Base-by-base conservation (phyloP, 1,284 basidiomycete species). In the Tilletia walkeri region DNA sequence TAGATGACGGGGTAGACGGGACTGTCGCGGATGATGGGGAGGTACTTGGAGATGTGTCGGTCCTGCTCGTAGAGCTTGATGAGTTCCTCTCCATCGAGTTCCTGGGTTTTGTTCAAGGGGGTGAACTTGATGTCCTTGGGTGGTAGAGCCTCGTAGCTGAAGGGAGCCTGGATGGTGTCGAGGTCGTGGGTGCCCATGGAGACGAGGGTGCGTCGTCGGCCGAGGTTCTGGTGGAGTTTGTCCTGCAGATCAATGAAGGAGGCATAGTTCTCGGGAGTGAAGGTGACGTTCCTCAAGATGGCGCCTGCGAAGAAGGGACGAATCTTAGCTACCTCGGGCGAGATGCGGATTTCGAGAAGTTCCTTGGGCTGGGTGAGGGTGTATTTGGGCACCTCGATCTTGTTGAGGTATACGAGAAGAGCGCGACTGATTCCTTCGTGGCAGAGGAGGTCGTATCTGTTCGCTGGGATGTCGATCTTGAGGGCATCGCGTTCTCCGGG, bases 1-100 rank as follows among this genome's bases (percentile, higher is more conserved):
- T 98, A 98, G 84, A 99, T 96, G 85, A 99, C 92, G 30, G 96
- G 96, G 85, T 97, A 99, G 54, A 95, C 93, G 6, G 95, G 93
- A 10, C 92, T 93, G 82, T 97, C 93, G 36, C 90, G 89, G 83
- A 99, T 95, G 84, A 99, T 96, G 76, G 87, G 92, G 53, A 99
- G 88, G 85, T 93, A 99, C 83, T 88, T 89, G 59, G 89, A 88
- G 61, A 99, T 87, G 82, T 99, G 94, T 85, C 94, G 92, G 84
- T 99, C 96, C 65, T 92, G 92, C 88, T 98, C 94, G 71, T 80
- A 79, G 10, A 78, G 75, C 70, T 76, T 67, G 80, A 82, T 82
- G 24, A 82, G 70, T 61, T 94, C 90, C 41, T 61, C 56, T 0
- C 76, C 81, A 12, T 75, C 75, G 72, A 77, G 78, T 66, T 73